These are phyloP conservation scores for Cyphellophora attinorum DNA, from an alignment of 2,329 filamentous ascomycete species.

Conservation along the genomic window DNA sequence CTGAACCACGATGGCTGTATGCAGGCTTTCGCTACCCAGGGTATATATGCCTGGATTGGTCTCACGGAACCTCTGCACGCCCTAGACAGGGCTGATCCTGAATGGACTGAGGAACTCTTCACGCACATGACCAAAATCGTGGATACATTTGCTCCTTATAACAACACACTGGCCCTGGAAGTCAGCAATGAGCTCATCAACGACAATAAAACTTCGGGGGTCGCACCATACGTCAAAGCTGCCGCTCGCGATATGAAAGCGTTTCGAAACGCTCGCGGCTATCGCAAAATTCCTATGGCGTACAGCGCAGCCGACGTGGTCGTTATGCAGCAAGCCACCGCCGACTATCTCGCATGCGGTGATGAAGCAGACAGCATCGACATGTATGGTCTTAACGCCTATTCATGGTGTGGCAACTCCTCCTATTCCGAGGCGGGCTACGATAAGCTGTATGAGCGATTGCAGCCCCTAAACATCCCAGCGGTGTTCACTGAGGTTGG, in stretches of 20 bases:
- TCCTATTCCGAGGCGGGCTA: constrained; percentile 70
- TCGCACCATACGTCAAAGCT: constrained; percentile 93
- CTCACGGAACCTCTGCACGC: constrained; percentile 70
- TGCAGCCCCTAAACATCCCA: constrained; percentile 78
- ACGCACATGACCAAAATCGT: constrained; percentile 74
- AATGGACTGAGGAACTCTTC: constrained; percentile 73
- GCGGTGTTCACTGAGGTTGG: constrained; percentile 99
- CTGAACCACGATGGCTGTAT: constrained; percentile 76
- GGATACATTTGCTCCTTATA: constrained; percentile 70
- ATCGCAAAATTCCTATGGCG: constrained; percentile 75
- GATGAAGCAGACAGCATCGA: constrained; percentile 61
- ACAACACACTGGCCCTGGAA: constrained; percentile 94
- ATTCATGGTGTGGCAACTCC: constrained; percentile 94
- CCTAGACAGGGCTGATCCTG: constrained; percentile 70
- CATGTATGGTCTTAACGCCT: constrained; percentile 99
- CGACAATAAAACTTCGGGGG: constrained; percentile 74
- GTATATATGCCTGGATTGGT: constrained; percentile 94
- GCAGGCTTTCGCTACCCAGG: constrained; percentile 67
- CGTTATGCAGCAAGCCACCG: constrained; percentile 69
- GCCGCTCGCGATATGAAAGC: constrained; percentile 92
- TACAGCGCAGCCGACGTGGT: constrained; percentile 94
- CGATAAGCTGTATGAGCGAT: constrained; percentile 73
- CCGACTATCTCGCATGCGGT: constrained; percentile 92
- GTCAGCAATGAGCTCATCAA: constrained; percentile 97
- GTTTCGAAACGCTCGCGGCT: constrained; percentile 74